Conservation (phyloP, 2,329 filamentous ascomycete species). For the Aspergillus bombycis region DNA sequence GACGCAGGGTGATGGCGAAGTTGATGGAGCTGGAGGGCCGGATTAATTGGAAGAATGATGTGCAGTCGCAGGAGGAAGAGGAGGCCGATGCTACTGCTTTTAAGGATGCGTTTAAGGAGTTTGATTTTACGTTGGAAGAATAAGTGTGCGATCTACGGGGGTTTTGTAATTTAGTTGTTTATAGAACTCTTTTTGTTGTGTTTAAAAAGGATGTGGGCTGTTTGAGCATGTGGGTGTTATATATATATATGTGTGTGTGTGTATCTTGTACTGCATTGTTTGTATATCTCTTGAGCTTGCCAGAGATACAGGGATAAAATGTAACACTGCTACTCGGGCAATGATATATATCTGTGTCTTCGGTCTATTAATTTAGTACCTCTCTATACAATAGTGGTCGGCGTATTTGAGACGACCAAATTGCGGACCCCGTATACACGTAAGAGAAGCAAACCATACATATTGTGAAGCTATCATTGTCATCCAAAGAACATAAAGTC, state of each 20-base stretch:
- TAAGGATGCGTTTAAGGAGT: conserved; percentile 78
- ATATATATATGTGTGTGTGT: neutral
- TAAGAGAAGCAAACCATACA: neutral
- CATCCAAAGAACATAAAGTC: neutral
- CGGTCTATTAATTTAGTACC: neutral
- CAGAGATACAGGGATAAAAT: neutral
- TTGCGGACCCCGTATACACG: neutral
- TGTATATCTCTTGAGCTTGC: neutral
- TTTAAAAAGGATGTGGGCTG: neutral
- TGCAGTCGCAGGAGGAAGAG: conserved; percentile 77
- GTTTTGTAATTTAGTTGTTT: neutral
- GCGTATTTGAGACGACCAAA: neutral
- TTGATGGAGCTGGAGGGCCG: conserved; percentile 77
- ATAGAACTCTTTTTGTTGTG: neutral
- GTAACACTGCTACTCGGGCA: neutral
- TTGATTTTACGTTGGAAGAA: conserved; percentile 73
- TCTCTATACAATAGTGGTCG: neutral
- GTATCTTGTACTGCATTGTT: too few species aligned
- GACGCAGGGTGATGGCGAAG: conserved; percentile 83
- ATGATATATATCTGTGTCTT: neutral
- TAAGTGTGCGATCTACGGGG: neutral
- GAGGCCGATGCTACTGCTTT: conserved; percentile 76
- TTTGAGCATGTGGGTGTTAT: neutral
- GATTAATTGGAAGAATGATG: conserved; percentile 83
- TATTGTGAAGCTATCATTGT: neutral